phyloP scores from a whole-genome alignment of 805 yeast genomes.

The Yamadazyma nakazawae region DNA sequence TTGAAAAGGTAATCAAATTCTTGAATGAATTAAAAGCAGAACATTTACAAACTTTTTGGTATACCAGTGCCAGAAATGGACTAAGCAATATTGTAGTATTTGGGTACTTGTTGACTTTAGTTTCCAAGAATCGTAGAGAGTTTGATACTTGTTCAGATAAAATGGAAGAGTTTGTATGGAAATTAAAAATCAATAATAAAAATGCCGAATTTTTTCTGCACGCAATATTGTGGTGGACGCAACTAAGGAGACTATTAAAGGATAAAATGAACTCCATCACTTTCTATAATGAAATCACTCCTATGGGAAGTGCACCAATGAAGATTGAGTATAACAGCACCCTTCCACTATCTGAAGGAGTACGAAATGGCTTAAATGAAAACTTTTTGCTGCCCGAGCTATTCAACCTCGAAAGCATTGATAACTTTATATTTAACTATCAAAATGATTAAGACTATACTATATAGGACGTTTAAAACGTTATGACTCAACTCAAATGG shows the following conservation, averaged over 20 bases:
- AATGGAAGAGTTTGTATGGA: conserved; percentile 13
- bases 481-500: background rate
- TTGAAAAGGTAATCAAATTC: conserved; percentile 10
- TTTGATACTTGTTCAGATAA: conserved; percentile 7
- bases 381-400: conserved; percentile 8
- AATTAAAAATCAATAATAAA: conserved; percentile 12
- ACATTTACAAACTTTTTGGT: conserved; percentile 88
- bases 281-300: conserved; percentile 3
- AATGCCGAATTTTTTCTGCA: conserved; percentile 13
- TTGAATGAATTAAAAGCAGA: conserved; percentile 61
- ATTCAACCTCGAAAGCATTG: conserved; percentile 8
- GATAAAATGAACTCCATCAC: background rate
- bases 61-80: conserved; percentile 36
- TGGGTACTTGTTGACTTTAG: conserved; percentile 9
- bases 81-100: conserved; percentile 11
- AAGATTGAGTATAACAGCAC: background rate
- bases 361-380: background rate
- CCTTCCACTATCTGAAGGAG: background rate
- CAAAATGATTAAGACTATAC: conserved; percentile 3
- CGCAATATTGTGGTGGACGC: conserved; percentile 11
- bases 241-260: conserved; percentile 1
- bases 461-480: background rate
- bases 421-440: conserved; percentile 7
- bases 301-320: background rate
- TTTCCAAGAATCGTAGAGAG: conserved; percentile 6